Evolutionary conservation across 768 basidiomycete genomes (phyloP), one percentile per base, ranked within the genome.

Genomic region (Lactarius vividus): DNA sequence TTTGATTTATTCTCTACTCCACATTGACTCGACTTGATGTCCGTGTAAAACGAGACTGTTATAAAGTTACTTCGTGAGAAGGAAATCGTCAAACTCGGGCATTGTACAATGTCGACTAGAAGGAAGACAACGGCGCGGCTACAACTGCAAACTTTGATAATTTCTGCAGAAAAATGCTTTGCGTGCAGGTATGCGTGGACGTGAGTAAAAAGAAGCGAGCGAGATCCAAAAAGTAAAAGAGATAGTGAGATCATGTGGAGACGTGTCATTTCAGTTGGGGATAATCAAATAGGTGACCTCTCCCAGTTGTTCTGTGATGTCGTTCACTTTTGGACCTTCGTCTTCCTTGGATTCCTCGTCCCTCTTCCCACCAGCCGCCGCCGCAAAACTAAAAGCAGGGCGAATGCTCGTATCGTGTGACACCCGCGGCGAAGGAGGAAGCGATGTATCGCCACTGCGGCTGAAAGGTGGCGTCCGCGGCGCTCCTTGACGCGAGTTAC

Each of bases 371-470:
- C 84, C 81, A 1, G 90, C 89, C 44, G 88, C 93, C 62, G 81
- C 88, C 0, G 93, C 92, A 71, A 96, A 96, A 73, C 92, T 94
- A 70, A 94, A 80, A 5, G 83, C 81, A 0, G 92, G 88, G 61
- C 91, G 82, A 16, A 93, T 85, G 57, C 77, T 86, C 2, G 86
- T 81, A 29, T 46, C 56, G 29, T 62, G 58, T 60, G 29, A 29
- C 20, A 40, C 44, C 26, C 35, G 49, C 3, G 72, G 70, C 13
- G 70, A 63, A 37, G 72, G 67, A 29, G 73, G 58, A 18, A 64
- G 62, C 15, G 64, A 64, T 62, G 57, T 55, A 29, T 49, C 60
- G 18, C 53, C 18, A 60, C 62, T 42, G 73, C 70, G 4, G 58
- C 55, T 33, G 57, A 64, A 52, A 46, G 73, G 71, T 1, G 74